These are phyloP conservation scores for Nitzschia sp. DNA, from an alignment of 108 stramenopile species.

Conservation along the genomic window DNA sequence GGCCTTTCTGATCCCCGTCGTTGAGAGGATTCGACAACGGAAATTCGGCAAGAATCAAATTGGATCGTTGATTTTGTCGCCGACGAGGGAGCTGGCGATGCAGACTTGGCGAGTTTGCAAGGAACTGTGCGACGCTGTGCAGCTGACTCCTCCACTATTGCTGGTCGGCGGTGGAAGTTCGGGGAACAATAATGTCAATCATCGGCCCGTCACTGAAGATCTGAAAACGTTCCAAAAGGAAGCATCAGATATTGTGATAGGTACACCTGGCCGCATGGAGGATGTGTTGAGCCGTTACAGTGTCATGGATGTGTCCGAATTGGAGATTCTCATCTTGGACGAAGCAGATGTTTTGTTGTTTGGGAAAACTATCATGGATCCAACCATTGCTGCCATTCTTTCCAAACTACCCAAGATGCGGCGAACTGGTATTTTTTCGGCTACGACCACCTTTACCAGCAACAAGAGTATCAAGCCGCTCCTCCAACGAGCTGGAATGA, in stretches of 20 bases:
- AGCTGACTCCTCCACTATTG: conserved; percentile 63
- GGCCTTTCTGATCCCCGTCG: conserved; percentile 93
- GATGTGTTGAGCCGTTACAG: conserved; percentile 88
- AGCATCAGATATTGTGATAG: conserved; percentile 89
- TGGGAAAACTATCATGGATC: conserved; percentile 74
- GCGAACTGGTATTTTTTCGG: conserved; percentile 96
- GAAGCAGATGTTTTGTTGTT: conserved; percentile 92
- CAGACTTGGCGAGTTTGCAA: conserved; percentile 83
- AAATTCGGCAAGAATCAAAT: conserved; percentile 61
- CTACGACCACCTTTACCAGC: conserved; percentile 84
- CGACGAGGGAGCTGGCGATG: conserved; percentile 94
- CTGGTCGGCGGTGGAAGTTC: conserved; percentile 71
- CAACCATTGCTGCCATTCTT: conserved; percentile 83
- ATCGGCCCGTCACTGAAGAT: conserved; percentile 80
- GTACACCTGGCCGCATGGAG: conserved; percentile 95
- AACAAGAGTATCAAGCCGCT: conserved; percentile 72
- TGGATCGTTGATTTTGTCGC: conserved; percentile 85
- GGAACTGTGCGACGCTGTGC: conserved; percentile 56
- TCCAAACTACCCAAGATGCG: conserved; percentile 91
- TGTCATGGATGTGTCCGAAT: conserved; percentile 73
- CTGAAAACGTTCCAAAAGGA: conserved; percentile 65
- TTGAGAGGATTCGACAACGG: conserved; percentile 83
- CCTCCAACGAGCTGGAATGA: conserved; percentile 91
- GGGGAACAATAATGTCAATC: conserved; percentile 28
- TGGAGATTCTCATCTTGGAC: conserved; percentile 94